Base-by-base conservation (phyloP, 2,329 filamentous ascomycete genomes). In the Nemania sp. region DNA sequence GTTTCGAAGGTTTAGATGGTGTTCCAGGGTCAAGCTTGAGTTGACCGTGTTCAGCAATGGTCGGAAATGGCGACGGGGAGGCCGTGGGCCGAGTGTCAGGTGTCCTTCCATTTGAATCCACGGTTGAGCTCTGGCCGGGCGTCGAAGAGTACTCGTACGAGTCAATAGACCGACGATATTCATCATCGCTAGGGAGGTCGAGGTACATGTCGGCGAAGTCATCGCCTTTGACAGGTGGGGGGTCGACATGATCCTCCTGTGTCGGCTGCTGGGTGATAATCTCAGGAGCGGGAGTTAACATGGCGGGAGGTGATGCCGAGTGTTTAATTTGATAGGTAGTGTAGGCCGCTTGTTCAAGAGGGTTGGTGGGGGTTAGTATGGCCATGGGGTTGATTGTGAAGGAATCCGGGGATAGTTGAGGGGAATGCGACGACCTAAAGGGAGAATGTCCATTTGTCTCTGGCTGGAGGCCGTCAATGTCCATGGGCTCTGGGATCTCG, bases 401-500 rank as follows among this genome's bases (percentile, higher is more conserved):
- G 25, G 68, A 65, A 40, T 72, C 69, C 5, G 67, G 58, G 3
- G 66, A 63, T 11, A 71, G 60, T 45, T 64, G 62, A 63, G 72
- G 72, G 34, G 72, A 74, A 53, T 71, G 67, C 15, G 72, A 74
- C 25, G 54, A 50, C 34, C 67, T 66, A 45, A 71, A 65, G 55
- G 64, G 63, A 56, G 70, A 68, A 45, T 67, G 62, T 20, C 64
- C 63, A 60, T 64, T 62, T 53, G 61, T 49, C 52, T 56, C 56
- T 53, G 65, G 60, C 21, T 67, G 63, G 49, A 64, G 60, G 32
- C 65, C 65, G 52, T 72, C 69, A 21, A 71, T 48, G 35, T 74
- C 68, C 71, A 74, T 73, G 25, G 72, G 72, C 52, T 73, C 72
- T 54, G 72, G 73, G 60, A 74, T 73, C 46, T 70, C 72, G 43